phyloP scores from a whole-genome alignment of 2,329 filamentous ascomycete species.

The Penicillium sp. region DNA sequence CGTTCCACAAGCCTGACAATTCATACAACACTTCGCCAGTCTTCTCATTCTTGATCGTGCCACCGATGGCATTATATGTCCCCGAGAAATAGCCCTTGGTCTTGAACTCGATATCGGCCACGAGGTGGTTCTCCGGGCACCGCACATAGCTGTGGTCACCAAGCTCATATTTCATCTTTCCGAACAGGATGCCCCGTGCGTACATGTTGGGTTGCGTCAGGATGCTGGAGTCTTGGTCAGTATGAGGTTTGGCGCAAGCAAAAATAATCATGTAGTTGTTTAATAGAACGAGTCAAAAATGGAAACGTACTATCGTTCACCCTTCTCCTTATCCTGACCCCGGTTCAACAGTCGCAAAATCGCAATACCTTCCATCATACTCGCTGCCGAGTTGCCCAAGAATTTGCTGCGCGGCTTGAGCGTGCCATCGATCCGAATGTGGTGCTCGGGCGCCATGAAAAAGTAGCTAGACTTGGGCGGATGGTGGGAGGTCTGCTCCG shows the following conservation, averaged over 20 bases:
- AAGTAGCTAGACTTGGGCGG: conserved; percentile 99
- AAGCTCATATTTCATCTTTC: conserved; percentile 99
- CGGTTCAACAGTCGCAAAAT: conserved; percentile 81
- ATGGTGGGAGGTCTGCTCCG: conserved; percentile 97
- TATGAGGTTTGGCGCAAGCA: conserved; percentile 1
- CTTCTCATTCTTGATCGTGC: conserved; percentile 83
- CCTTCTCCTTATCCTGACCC: conserved; percentile 63
- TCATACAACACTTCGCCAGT: conserved; percentile 89
- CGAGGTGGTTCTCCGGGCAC: conserved; percentile 84
- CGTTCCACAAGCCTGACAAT: conserved; percentile 88
- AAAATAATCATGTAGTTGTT: background rate
- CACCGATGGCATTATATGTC: conserved; percentile 94
- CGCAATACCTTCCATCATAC: conserved; percentile 96
- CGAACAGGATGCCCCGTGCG: conserved; percentile 91
- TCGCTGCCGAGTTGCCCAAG: conserved; percentile 93
- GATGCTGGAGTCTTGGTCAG: conserved; percentile 59
- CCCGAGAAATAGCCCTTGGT: conserved; percentile 97
- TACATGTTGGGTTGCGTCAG: conserved; percentile 99
- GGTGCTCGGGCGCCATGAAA: conserved; percentile 91
- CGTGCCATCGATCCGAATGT: conserved; percentile 93
- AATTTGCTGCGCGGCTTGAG: conserved; percentile 95
- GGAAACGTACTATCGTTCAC: conserved; percentile 80
- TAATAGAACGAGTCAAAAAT: background rate
- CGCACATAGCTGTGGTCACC: conserved; percentile 92
- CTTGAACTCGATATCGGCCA: conserved; percentile 96